Evolutionary conservation across 192 early-diverging fungal species (phyloP).

Genomic region (Obelidium mucronatum): DNA sequence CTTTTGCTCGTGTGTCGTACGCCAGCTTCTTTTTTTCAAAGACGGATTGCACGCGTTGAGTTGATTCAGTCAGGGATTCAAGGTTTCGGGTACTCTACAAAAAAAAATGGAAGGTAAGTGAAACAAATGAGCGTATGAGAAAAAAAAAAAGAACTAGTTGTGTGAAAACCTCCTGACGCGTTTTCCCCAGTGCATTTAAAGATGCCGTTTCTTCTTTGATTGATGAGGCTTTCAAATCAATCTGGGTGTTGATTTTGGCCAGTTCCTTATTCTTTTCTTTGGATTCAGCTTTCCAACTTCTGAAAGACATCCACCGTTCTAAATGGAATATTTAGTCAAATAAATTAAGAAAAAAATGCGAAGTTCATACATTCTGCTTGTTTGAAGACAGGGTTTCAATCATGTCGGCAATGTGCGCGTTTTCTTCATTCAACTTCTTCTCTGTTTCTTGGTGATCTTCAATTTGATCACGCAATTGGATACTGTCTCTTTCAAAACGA

Average conservation of each 20-base stretch:
- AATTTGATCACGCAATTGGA: slow-evolving; percentile 49
- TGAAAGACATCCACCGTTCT: slow-evolving; percentile 58
- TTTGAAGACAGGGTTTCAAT: slow-evolving; percentile 55
- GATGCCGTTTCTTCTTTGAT: slow-evolving; percentile 75
- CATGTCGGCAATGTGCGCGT: slow-evolving; percentile 68
- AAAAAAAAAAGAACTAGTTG: too few relatives aligned
- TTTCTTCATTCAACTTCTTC: slow-evolving; percentile 67
- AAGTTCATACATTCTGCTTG: slow-evolving; percentile 27
- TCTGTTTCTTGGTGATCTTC: slow-evolving; percentile 52
- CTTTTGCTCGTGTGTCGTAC: slow-evolving; percentile 61
- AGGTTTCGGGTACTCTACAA: background rate
- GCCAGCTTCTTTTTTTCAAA: slow-evolving; percentile 57
- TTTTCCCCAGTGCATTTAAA: slow-evolving; percentile 1
- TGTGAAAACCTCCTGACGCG: slow-evolving; percentile 15
- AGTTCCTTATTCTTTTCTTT: slow-evolving; percentile 82
- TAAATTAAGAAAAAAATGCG: background rate
- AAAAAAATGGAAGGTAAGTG: background rate
- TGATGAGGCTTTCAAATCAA: slow-evolving; percentile 78
- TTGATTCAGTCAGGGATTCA: background rate
- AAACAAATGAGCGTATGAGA: background rate
- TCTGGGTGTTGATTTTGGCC: slow-evolving; percentile 84
- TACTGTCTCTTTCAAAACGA: slow-evolving; percentile 43
- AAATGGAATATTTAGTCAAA: background rate
- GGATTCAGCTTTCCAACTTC: slow-evolving; percentile 70
- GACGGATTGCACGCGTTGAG: background rate